Evolutionary conservation across 345 rosid species (phyloP), one percentile per base, ranked within the genome.

Genomic region (Lumnitzera racemosa): DNA sequence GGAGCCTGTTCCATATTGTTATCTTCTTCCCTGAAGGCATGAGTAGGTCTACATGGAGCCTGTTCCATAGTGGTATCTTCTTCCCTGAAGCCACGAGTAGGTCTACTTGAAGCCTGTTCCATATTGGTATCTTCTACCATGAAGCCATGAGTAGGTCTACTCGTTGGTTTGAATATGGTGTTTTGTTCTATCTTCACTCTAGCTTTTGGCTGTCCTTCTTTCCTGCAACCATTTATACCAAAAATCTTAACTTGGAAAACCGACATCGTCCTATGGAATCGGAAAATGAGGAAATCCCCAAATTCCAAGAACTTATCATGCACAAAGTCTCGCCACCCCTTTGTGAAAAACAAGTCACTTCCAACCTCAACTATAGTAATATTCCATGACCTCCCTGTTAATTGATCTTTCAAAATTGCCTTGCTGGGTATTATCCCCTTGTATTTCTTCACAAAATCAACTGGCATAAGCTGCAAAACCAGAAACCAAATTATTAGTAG

Each of bases 311-410:
- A 55, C 25, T 72, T 70, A 31, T 23, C 54, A 11, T 12, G 16
- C 10, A 27, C 67, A 54, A 77, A 73, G 11, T 23, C 62, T 46
- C 49, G 24, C 78, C 78, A 77, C 3, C 81, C 78, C n/a, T 62
- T 29, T 50, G 16, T 15, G 51, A 77, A 58, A 23, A 64, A 53
- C 50, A 67, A 10, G 16, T 11, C 62, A 15, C 27, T n/a, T 20
- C 48, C 55, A 46, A 24, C 63, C 27, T 50, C 27, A 57, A 69
- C 69, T 27, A 72, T 4, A 47, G 36, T 23, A 15, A 68, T 61
- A 16, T 29, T 47, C 78, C 78, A 77, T 57, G 46, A 57, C 61
- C 65, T 63, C 51, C 64, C 50, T 5, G 55, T 17, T 20, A 11
- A 20, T 20, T 20, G 9, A 61, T 62, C 72, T 58, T 56, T 47